Evolutionary conservation across 495 filamentous ascomycete genomes (phyloP), one percentile per base, ranked within the genome.

Genomic region (Thermochaetoides thermophila): DNA sequence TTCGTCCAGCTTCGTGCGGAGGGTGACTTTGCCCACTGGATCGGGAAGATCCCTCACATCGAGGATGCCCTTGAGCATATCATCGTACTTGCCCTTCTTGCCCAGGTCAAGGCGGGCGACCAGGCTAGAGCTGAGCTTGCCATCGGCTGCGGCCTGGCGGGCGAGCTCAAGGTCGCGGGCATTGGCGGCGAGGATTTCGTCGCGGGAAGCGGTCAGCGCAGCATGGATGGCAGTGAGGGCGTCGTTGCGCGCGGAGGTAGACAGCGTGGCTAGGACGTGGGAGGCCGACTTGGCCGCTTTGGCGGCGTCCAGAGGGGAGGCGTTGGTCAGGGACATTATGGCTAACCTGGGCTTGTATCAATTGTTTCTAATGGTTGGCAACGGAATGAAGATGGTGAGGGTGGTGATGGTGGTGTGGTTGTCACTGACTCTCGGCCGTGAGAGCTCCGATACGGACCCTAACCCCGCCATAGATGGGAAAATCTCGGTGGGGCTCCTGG

Each of bases 11-110:
- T 73, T 69, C 22, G 84, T 99, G 35, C 76, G 74, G 37, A 92
- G 53, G 9, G 77, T 86, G 27, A 84, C 68, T 52, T 78, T 81
- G 46, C 86, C 86, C 44, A 96, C 89, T 42, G 91, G 89, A 59
- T 99, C 89, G 36, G 79, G 74, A 10, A 99, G 66, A 32, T 72
- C 73, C 42, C 81, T 68, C 25, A 99, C 91, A 57, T 87, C 81
- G 32, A 94, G 52, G 40, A 99, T 91, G 17, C 89, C 91, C 55
- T 91, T 76, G 29, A 99, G 68, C 89, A 96, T 99, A 44, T 95
- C 89, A 45, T 94, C 83, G 69, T 76, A 97, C 62, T 97, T 96
- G 24, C 86, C 84, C 33, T 71, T 69, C 49, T 78, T 78, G 7
- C 74, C 71, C 8, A 97, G 60, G 45, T 96, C 87, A 32, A 99